These are phyloP conservation scores for Pichia eremophila DNA, from an alignment of 805 yeast genomes.

Conservation along the genomic window DNA sequence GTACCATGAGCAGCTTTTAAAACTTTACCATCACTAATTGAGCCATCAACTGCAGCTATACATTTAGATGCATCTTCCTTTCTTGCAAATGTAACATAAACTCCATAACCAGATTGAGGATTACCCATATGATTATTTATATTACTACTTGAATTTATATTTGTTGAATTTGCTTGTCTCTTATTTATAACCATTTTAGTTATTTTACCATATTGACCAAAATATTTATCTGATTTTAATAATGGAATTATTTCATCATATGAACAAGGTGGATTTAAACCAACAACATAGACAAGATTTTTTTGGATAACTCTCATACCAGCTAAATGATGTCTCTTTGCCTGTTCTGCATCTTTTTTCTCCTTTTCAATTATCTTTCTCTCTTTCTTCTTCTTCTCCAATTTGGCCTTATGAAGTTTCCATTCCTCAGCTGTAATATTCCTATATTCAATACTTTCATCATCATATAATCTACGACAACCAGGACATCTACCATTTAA, in stretches of 20 bases:
- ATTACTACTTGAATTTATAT: slow-evolving; percentile 12
- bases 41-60: slow-evolving; percentile 86
- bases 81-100: slow-evolving; percentile 84
- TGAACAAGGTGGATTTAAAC: slow-evolving; percentile 79
- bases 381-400: slow-evolving; percentile 72
- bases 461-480: slow-evolving; percentile 90
- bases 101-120: slow-evolving; percentile 54
- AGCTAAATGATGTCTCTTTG: slow-evolving; percentile 79
- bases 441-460: slow-evolving; percentile 82
- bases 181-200: slow-evolving; percentile 88
- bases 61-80: slow-evolving; percentile 95
- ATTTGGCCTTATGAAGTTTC: slow-evolving; percentile 71
- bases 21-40: slow-evolving; percentile 82
- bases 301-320: slow-evolving; percentile 98
- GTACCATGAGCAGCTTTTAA: slow-evolving; percentile 97
- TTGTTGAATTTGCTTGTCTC: slow-evolving; percentile 37
- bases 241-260: slow-evolving; percentile 79
- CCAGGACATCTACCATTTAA: slow-evolving; percentile 96
- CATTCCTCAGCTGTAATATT: slow-evolving; percentile 79
- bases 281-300: slow-evolving; percentile 92
- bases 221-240: slow-evolving; percentile 81
- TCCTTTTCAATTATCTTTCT: slow-evolving; percentile 84
- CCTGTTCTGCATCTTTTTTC: slow-evolving; percentile 79
- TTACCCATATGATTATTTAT: slow-evolving; percentile 21
- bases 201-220: slow-evolving; percentile 97